A percentile compares a stretch with the other conserved stretches of the same genome.
Evolutionary conservation across 164 flowering plant genomes (phyloP).

Genomic region (Buxus sempervirens): DNA sequence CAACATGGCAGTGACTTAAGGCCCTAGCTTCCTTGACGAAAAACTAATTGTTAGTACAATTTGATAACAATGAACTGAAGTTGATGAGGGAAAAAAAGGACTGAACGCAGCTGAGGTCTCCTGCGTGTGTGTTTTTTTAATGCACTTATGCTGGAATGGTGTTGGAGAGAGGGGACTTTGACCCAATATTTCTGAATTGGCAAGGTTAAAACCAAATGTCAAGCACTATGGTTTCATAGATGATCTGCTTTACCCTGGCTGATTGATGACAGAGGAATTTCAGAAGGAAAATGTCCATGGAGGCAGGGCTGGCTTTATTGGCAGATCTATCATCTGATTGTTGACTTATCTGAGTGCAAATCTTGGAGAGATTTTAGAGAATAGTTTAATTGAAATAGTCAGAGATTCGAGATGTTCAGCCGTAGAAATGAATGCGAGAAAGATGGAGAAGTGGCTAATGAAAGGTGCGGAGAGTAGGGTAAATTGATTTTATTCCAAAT

Average conservation of each 20-base stretch:
- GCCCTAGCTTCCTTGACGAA: no score
- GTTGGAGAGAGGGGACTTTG: conserved; percentile 1
- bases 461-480: conserved; percentile 37
- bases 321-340: conserved; percentile 54
- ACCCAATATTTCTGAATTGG: not conserved
- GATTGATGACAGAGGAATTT: conserved; percentile 46
- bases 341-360: conserved; percentile 35
- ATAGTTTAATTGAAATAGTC: conserved; percentile 43
- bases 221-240: conserved; percentile 71
- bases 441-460: conserved; percentile 35
- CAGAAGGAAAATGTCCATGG: conserved; percentile 33
- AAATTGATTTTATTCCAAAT: no score
- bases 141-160: not conserved
- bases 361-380: conserved; percentile 48
- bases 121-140: not conserved
- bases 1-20: no score
- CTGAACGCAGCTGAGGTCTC: not conserved
- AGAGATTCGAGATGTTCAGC: conserved; percentile 32
- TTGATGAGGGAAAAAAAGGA: not conserved
- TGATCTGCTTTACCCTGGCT: conserved; percentile 59
- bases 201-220: conserved; percentile 3
- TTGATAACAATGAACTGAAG: not conserved
- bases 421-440: conserved; percentile 63
- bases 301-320: conserved; percentile 46
- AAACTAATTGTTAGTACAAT: no score